Conservation (phyloP, 208 protist genomes). For the Leishmania tarentolae region DNA sequence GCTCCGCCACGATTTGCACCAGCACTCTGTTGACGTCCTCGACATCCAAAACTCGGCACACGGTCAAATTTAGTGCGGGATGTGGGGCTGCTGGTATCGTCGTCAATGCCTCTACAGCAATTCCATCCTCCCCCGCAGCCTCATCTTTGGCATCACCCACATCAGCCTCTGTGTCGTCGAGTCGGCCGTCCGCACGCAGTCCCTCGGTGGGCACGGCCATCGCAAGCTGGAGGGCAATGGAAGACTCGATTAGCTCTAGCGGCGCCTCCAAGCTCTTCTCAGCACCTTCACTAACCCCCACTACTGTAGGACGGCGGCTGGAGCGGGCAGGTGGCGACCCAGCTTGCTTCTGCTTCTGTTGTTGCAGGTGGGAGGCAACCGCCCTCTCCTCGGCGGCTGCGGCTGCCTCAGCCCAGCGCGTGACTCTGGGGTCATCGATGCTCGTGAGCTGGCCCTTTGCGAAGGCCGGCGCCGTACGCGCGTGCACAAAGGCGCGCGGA, state of each 20-base stretch:
- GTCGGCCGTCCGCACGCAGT: slow-evolving; percentile 2
- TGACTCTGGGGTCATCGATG: slow-evolving; percentile 20
- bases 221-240: slow-evolving; percentile 22
- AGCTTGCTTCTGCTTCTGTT: background rate
- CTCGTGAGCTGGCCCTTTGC: slow-evolving; percentile 51
- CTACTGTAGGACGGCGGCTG: background rate
- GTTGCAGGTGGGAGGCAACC: background rate
- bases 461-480: slow-evolving; percentile 57
- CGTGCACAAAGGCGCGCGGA: slow-evolving; percentile 51
- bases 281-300: no score
- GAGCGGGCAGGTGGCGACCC: background rate
- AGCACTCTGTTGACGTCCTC: slow-evolving; percentile 31
- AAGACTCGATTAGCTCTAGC: slow-evolving; percentile 22
- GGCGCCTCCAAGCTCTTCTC: background rate
- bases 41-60: slow-evolving; percentile 31
- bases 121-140: background rate
- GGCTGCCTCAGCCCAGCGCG: slow-evolving; percentile 18
- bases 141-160: background rate
- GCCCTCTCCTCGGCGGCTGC: background rate
- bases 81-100: background rate
- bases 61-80: slow-evolving; percentile 24
- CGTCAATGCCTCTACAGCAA: background rate
- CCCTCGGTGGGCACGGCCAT: slow-evolving; percentile 22
- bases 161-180: background rate
- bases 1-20: slow-evolving; percentile 17